Conservation (phyloP, 2,329 filamentous ascomycete genomes). For the Sporothrix euskadiensis region DNA sequence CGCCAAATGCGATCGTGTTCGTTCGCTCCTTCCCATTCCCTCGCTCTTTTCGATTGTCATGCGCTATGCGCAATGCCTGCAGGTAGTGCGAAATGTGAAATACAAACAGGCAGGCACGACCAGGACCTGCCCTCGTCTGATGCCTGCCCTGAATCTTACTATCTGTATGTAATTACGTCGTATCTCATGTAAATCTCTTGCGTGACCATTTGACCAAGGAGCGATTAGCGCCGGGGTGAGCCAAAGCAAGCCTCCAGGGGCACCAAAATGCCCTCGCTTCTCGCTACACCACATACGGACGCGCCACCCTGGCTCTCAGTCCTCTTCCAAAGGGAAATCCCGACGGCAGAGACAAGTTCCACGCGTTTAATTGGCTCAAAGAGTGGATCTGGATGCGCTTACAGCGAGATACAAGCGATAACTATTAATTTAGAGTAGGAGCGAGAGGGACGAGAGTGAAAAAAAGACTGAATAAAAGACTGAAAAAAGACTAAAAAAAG, state of each 20-base stretch:
- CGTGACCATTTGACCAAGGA: background rate
- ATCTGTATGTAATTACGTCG: background rate
- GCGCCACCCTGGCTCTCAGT: constrained; percentile 1
- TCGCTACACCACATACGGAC: constrained; percentile 21
- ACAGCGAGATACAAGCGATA: constrained; percentile 4
- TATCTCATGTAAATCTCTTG: background rate
- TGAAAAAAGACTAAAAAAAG: too few relatives aligned
- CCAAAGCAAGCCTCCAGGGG: background rate
- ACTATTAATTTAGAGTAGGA: background rate
- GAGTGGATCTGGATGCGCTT: constrained; percentile 13
- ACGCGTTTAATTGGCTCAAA: constrained; percentile 21
- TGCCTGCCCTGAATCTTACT: background rate
- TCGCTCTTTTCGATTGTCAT: constrained; percentile 14
- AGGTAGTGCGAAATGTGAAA: background rate
- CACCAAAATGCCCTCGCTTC: background rate
- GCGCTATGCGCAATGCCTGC: constrained; percentile 2
- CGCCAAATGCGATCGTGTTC: background rate
- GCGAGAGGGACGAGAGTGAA: background rate
- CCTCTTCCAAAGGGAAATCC: constrained; percentile 9
- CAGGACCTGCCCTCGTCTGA: constrained; percentile 4
- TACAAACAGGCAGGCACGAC: background rate
- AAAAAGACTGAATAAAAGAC: background rate
- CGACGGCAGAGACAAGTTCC: constrained; percentile 17
- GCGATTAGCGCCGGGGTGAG: background rate
- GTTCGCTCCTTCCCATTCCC: background rate